Percentiles rank a stretch among this genome's conserved stretches.
These are phyloP conservation scores for Grigorovia humatica DNA, from an alignment of 805 yeast species.

Conservation along the genomic window DNA sequence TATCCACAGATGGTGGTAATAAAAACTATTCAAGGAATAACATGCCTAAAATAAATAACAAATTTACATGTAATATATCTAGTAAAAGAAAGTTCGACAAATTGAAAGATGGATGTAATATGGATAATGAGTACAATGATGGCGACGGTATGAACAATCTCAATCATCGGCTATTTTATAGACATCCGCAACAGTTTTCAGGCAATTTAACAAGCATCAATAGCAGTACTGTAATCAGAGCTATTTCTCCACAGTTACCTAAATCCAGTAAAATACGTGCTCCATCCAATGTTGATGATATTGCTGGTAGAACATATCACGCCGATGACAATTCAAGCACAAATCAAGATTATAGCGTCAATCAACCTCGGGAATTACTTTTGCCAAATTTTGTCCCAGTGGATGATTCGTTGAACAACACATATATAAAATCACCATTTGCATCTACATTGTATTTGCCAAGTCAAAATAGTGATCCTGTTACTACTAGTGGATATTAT, in stretches of 20 bases:
- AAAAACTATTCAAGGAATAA: not conserved
- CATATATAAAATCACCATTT: slow-evolving; percentile 3
- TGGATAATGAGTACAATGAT: not conserved
- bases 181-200: not conserved
- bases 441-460: slow-evolving; percentile 2
- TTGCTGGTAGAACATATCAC: not conserved
- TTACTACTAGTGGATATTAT: too few relatives aligned
- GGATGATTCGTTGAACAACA: not conserved
- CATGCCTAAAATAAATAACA: not conserved
- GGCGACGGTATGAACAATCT: not conserved
- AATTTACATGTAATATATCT: too few relatives aligned
- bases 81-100: not conserved
- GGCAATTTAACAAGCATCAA: not conserved
- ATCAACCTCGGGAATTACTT: slow-evolving; percentile 1
- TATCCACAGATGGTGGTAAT: not conserved
- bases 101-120: not conserved
- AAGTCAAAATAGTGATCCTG: not conserved
- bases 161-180: not conserved
- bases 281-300: not conserved
- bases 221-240: not conserved
- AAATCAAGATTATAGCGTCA: not conserved
- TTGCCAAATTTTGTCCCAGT: not conserved
- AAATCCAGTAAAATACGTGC: not conserved
- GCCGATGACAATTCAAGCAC: not conserved
- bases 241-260: not conserved